Conservation (phyloP, 108 stramenopile genomes). For the Nitzschia sp. region DNA sequence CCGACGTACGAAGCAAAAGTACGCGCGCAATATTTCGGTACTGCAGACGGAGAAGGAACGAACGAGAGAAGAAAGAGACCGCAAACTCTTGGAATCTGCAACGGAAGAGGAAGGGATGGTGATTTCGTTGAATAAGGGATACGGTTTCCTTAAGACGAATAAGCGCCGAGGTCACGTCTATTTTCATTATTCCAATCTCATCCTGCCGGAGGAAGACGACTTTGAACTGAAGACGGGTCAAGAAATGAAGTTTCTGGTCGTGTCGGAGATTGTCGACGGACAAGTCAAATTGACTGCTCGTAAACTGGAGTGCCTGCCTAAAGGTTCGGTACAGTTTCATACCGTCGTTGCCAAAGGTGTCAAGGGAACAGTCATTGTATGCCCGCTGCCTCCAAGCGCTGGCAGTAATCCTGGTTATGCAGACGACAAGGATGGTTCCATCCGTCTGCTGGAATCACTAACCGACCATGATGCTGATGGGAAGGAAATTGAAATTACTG, state of each 20-base stretch:
- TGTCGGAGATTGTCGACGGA: conserved; percentile 21
- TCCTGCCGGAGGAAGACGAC: conserved; percentile 35
- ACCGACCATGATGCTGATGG: conserved; percentile 27
- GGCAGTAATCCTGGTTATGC: conserved; percentile 14
- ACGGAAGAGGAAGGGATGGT: conserved; percentile 69
- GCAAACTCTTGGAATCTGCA: conserved; percentile 56
- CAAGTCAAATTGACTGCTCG: conserved; percentile 57
- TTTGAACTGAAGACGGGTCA: conserved; percentile 57
- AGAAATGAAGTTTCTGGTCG: conserved; percentile 78
- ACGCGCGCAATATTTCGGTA: conserved; percentile 59
- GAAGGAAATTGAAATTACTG: conserved; percentile 32
- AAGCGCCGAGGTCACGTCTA: conserved; percentile 65
- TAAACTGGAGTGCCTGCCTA: conserved; percentile 56
- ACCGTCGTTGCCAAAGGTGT: conserved; percentile 59
- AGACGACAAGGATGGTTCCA: conserved; percentile 40
- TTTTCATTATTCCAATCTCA: conserved; percentile 65
- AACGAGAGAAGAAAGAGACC: conserved; percentile 40
- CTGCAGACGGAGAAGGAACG: conserved; percentile 71
- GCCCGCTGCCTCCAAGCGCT: conserved; percentile 51
- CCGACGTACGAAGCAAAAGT: conserved; percentile 56
- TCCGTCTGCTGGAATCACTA: conserved; percentile 46
- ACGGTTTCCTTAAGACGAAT: conserved; percentile 65
- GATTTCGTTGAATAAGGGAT: conserved; percentile 57
- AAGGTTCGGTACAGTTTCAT: conserved; percentile 70
- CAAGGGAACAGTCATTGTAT: conserved; percentile 61